Evolutionary conservation across 1,284 basidiomycete species (phyloP), one percentile per base, ranked within the genome.

Genomic region (Ganoderma resinaceum): DNA sequence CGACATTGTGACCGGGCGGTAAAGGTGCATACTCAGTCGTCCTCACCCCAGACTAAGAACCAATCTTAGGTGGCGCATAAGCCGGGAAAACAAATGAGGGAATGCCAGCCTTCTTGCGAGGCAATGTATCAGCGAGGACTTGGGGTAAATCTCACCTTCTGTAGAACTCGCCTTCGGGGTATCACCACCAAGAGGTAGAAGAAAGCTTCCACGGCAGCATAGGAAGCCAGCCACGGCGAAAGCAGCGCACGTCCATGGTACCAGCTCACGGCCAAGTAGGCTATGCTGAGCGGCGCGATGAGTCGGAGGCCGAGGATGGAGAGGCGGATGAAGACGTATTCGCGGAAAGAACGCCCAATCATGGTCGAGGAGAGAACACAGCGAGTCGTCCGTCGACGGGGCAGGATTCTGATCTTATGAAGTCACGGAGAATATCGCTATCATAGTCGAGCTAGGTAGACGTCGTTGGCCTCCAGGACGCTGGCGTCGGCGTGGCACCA

Each of bases 171-270:
- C 49, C 74, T 77, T 73, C 89, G 80, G 4, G 87, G 87, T 3
- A 86, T 72, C 70, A 86, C 90, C 3, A 88, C 80, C 14, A 83
- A 71, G 1, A 82, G 58, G 68, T 85, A 89, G 74, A 91, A 91
- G 0, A 69, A 66, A 0, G 79, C 79, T 72, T 91, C 90, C 0
- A 80, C 68, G 3, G 76, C 61, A 0, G 87, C 80, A 55, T 84
- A 82, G 1, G 72, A 16, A 2, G 77, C 78, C 1, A 84, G 33
- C 74, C 79, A 77, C 23, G 72, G 69, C 3, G 80, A 80, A 35
- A 76, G 65, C 26, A 82, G 64, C 63, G 81, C 75, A 14, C 70
- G 67, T 14, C 75, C 70, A 11, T 65, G 52, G 59, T 80, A 78
- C 40, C 68, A 72, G 71, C 78, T 81, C 5, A 69, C 72, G 18